Evolutionary conservation across 768 basidiomycete genomes (phyloP), one percentile per base, ranked within the genome.

Genomic region (Tephrocybe rancida): DNA sequence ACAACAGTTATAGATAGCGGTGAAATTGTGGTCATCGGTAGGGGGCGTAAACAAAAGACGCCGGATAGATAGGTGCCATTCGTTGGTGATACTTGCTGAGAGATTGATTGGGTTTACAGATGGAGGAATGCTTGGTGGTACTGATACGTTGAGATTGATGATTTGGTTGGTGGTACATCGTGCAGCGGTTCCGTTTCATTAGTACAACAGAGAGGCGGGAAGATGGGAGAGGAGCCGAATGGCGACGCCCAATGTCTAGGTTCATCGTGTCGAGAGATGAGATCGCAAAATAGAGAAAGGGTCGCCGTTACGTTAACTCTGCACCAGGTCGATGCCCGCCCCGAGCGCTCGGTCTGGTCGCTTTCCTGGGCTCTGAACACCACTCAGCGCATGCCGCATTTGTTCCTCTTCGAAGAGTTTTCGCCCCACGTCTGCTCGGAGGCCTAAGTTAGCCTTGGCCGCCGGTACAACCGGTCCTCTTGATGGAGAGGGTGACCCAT

Each of bases 401-500:
- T 85, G 83, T 63, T 88, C 85, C 61, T 85, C 87, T 60, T 88
- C 87, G 62, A 89, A 89, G 52, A 89, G 68, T 65, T 81, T 84
- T 47, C 87, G 67, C 30, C 86, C 87, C 37, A 87, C 74, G 57
- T 88, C 86, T 14, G 83, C 79, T 41, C 84, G 75, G 41, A 86
- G 70, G 53, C 82, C 82, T 37, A 77, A 58, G 54, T 77, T 81
- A 32, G 69, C 54, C 56, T 77, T 77, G 43, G 74, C 65, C 61
- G 61, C 61, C 64, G 61, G 60, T 48, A 65, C 59, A 43, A 55
- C 55, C 6, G 64, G 52, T 13, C 68, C 71, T 14, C 76, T 67
- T 11, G 77, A 73, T 5, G 85, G 84, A 3, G 85, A 84, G 13
- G 86, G 86, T 22, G 87, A 88, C 32, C 85, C 84, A 59, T 90